These are phyloP conservation scores for Neopestalotiopsis rosae DNA, from an alignment of 2,329 filamentous ascomycete species.

Conservation along the genomic window DNA sequence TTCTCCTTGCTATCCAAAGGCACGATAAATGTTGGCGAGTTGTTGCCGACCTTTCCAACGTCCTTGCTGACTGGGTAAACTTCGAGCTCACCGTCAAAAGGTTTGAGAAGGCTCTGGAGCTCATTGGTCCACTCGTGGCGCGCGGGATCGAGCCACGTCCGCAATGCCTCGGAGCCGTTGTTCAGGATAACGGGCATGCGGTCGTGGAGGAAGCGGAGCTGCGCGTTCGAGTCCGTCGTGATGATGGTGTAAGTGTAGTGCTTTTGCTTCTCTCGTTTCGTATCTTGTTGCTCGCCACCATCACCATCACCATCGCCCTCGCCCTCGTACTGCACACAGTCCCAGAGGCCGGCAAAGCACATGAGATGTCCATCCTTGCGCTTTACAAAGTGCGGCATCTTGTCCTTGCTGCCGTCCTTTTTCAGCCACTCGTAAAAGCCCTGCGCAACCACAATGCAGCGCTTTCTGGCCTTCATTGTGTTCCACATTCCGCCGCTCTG, in stretches of 20 bases:
- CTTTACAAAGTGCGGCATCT: constrained; percentile 83
- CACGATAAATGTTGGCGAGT: constrained; percentile 82
- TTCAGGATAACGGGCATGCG: constrained; percentile 95
- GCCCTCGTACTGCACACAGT: constrained; percentile 83
- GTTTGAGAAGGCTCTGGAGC: constrained; percentile 79
- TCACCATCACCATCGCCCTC: constrained; percentile 59
- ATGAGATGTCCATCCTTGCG: constrained; percentile 82
- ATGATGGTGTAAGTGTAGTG: constrained; percentile 92
- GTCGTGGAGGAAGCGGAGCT: constrained; percentile 86
- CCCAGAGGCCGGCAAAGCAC: constrained; percentile 92
- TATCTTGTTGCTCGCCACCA: not conserved
- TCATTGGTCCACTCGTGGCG: constrained; percentile 77
- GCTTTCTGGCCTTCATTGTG: constrained; percentile 85
- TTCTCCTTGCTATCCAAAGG: constrained; percentile 86
- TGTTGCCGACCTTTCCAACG: constrained; percentile 93
- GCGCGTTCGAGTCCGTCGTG: constrained; percentile 84
- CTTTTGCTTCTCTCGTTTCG: constrained; percentile 60
- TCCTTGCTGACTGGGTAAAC: constrained; percentile 87
- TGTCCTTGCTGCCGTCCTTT: constrained; percentile 72
- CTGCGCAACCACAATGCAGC: constrained; percentile 86
- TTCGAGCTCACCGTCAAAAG: constrained; percentile 79
- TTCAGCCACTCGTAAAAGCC: constrained; percentile 98
- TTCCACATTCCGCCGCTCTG: constrained; percentile 86
- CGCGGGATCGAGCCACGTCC: constrained; percentile 78
- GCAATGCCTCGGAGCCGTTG: constrained; percentile 71